Conservation (phyloP, 306 rosid genomes). For the Ammopiptanthus mongolicus region DNA sequence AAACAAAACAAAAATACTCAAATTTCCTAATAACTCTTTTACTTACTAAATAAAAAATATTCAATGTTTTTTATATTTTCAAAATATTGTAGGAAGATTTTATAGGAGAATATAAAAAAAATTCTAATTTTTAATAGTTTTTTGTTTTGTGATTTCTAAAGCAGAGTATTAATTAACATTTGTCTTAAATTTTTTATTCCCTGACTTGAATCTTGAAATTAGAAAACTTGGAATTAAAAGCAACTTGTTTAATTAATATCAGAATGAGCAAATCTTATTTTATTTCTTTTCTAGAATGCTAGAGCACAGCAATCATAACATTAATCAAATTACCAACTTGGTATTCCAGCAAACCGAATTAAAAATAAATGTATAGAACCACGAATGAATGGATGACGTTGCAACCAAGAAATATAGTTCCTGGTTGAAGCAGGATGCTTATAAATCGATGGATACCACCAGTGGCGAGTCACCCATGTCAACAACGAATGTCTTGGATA, state of each 20-base stretch:
- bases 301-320: neutral
- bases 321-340: neutral
- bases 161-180: too few species aligned
- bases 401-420: neutral
- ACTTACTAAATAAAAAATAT: too few species aligned
- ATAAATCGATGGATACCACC: slow-evolving; percentile 49
- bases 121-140: too few species aligned
- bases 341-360: neutral
- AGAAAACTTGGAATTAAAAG: neutral
- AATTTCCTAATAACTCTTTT: too few species aligned
- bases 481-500: slow-evolving; percentile 65
- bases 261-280: slow-evolving; percentile 9
- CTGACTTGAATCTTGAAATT: neutral
- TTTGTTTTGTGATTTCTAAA: too few species aligned
- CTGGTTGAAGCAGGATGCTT: neutral
- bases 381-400: slow-evolving; percentile 6
- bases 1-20: too few species aligned
- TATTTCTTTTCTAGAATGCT: slow-evolving; percentile 12
- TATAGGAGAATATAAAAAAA: too few species aligned
- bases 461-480: slow-evolving; percentile 65
- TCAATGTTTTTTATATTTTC: too few species aligned
- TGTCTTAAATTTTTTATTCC: too few species aligned
- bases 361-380: neutral
- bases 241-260: neutral
- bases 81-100: too few species aligned